A percentile compares a stretch with the other conserved stretches of the same genome.
Conservation (phyloP, 2,329 filamentous ascomycete species). For the Ophiostoma montium region DNA sequence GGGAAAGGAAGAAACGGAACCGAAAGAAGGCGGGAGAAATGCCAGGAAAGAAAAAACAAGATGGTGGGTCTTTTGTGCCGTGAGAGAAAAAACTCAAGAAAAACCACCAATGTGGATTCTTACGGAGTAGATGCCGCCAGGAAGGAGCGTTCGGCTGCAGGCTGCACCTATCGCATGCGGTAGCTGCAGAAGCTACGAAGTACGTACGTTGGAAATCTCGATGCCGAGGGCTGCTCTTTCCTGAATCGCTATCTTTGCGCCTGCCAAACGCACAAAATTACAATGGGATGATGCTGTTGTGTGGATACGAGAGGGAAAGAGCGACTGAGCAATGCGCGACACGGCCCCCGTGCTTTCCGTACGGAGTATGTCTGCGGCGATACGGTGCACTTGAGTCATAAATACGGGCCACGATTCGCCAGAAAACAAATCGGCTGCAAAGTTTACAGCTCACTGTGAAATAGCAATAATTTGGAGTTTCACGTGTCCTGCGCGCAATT, state of each 20-base stretch:
- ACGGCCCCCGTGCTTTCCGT: background rate
- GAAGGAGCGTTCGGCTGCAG: background rate
- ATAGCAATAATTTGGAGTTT: background rate
- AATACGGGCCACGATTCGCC: too few species aligned
- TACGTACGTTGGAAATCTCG: too few species aligned
- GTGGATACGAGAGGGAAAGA: background rate
- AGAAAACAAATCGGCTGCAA: background rate
- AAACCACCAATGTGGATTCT: background rate
- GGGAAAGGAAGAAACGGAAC: background rate
- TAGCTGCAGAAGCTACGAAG: background rate
- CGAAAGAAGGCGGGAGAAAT: slow-evolving; percentile 12
- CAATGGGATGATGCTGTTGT: background rate
- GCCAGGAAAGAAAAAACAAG: slow-evolving; percentile 8
- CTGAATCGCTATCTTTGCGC: background rate
- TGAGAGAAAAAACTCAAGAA: background rate
- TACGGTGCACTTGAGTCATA: background rate
- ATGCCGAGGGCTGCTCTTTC: slow-evolving; percentile 3
- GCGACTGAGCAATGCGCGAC: background rate
- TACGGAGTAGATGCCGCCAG: background rate
- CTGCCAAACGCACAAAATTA: too few species aligned
- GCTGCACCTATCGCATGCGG: background rate
- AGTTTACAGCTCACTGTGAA: background rate
- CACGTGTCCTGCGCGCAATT: background rate
- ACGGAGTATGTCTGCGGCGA: background rate
- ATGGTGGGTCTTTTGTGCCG: background rate